Evolutionary conservation across 1,284 basidiomycete species (phyloP).

Genomic region (Butyriboletus appendiculatus): DNA sequence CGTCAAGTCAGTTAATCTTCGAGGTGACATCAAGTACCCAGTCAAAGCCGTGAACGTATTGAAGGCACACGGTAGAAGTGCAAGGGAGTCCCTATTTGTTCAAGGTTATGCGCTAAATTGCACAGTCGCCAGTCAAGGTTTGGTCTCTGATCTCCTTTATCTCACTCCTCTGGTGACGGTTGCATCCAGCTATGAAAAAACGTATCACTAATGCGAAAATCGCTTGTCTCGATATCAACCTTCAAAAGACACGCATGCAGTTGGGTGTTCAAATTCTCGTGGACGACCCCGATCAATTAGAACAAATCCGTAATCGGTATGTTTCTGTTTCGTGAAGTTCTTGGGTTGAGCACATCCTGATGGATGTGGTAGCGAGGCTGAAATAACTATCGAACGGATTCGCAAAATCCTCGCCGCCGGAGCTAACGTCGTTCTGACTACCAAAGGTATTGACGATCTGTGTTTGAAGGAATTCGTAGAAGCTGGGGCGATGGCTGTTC

Average conservation of each 20-base stretch:
- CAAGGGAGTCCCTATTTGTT: conserved; percentile 93
- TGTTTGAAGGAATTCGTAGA: conserved; percentile 99
- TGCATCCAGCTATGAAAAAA: conserved; percentile 89
- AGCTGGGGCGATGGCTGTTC: conserved; percentile 98
- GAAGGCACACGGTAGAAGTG: conserved; percentile 97
- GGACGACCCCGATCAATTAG: conserved; percentile 95
- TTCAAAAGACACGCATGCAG: conserved; percentile 97
- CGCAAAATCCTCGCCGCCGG: conserved; percentile 96
- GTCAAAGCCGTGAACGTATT: conserved; percentile 99
- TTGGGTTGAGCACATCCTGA: conserved; percentile 4
- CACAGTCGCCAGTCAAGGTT: conserved; percentile 97
- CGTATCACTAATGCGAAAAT: conserved; percentile 94
- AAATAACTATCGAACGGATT: conserved; percentile 95
- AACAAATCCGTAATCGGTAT: conserved; percentile 92
- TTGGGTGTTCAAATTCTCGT: conserved; percentile 97
- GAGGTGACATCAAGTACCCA: conserved; percentile 98
- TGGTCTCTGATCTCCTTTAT: conserved; percentile 3
- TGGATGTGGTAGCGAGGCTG: conserved; percentile 71
- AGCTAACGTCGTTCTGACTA: conserved; percentile 97
- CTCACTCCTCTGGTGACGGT: conserved; percentile 5
- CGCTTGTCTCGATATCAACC: conserved; percentile 97
- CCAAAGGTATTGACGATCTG: conserved; percentile 98
- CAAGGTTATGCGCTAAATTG: conserved; percentile 99
- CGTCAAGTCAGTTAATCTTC: conserved; percentile 92
- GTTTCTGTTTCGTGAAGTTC: conserved; percentile 26